Percentiles rank a stretch among this genome's conserved stretches.
These are phyloP conservation scores for Solanum tacnaense DNA, from an alignment of 257 asterid genomes.

Conservation along the genomic window DNA sequence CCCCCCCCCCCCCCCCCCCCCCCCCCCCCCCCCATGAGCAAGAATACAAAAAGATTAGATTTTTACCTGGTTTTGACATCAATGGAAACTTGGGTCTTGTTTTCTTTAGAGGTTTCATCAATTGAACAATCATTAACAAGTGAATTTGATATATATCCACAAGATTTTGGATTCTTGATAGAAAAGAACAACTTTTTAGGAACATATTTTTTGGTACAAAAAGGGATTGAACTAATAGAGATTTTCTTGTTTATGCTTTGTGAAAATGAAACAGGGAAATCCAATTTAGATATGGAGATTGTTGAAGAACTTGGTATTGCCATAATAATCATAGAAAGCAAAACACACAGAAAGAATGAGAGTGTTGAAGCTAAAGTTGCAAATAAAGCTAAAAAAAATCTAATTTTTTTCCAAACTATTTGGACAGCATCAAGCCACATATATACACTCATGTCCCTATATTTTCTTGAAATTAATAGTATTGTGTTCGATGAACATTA, in stretches of 20 bases:
- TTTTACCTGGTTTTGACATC: constrained; percentile 45
- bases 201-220: neutral
- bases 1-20: too few species aligned
- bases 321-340: constrained; percentile 14
- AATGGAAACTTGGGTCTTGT: neutral
- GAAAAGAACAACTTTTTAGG: constrained; percentile 3
- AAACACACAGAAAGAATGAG: neutral
- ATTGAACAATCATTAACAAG: constrained; percentile 30
- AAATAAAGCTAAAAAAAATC: neutral
- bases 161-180: constrained; percentile 9
- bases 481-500: rapidly evolving
- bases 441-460: neutral
- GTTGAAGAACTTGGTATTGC: constrained; percentile 23
- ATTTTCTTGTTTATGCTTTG: constrained; percentile 1
- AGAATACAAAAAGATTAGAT: neutral
- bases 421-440: neutral
- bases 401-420: neutral
- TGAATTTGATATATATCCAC: constrained; percentile 19
- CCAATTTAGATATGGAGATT: constrained; percentile 18
- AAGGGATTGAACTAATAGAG: constrained; percentile 10
- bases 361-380: neutral
- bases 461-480: neutral
- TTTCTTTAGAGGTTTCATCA: constrained; percentile 23
- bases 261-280: constrained; percentile 20
- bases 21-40: neutral